phyloP scores from a whole-genome alignment of 768 basidiomycete species.

The Galerina marginata region DNA sequence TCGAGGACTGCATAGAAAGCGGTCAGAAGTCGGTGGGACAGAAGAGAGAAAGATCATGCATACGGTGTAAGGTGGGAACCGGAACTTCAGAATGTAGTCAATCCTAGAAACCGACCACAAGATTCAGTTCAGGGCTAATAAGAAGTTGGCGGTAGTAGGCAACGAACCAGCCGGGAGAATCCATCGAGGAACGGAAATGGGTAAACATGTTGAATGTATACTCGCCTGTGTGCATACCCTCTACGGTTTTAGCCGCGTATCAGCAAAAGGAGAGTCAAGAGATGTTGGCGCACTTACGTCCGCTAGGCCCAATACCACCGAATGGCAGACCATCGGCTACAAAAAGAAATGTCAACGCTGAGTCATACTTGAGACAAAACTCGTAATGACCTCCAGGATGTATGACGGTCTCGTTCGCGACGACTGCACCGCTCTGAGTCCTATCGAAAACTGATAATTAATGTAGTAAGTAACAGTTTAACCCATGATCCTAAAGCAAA shows the following conservation, averaged over 20 bases:
- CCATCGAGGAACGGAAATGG: constrained; percentile 65
- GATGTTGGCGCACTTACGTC: constrained; percentile 52
- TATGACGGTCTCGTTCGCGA: constrained; percentile 75
- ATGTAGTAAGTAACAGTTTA: not conserved
- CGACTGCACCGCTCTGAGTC: constrained; percentile 72
- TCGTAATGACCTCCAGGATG: constrained; percentile 52
- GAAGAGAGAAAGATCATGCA: constrained; percentile 12
- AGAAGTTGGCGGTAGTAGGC: not conserved
- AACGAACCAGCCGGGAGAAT: constrained; percentile 62
- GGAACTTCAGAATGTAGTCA: constrained; percentile 52
- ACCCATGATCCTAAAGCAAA: not conserved
- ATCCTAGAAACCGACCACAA: constrained; percentile 39
- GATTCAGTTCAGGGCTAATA: not conserved
- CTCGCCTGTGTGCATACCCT: constrained; percentile 74
- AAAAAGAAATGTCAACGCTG: not conserved
- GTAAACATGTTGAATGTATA: constrained; percentile 81
- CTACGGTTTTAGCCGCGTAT: constrained; percentile 27
- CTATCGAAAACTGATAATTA: constrained; percentile 59
- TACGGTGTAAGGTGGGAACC: constrained; percentile 68
- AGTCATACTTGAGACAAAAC: constrained; percentile 20
- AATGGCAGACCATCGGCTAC: constrained; percentile 71
- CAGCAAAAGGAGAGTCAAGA: not conserved
- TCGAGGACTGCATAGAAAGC: constrained; percentile 32
- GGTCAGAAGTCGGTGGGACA: not conserved
- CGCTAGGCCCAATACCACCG: constrained; percentile 75